These are phyloP conservation scores for Candolleomyces efflorescens DNA, from an alignment of 768 basidiomycete genomes.

Conservation along the genomic window DNA sequence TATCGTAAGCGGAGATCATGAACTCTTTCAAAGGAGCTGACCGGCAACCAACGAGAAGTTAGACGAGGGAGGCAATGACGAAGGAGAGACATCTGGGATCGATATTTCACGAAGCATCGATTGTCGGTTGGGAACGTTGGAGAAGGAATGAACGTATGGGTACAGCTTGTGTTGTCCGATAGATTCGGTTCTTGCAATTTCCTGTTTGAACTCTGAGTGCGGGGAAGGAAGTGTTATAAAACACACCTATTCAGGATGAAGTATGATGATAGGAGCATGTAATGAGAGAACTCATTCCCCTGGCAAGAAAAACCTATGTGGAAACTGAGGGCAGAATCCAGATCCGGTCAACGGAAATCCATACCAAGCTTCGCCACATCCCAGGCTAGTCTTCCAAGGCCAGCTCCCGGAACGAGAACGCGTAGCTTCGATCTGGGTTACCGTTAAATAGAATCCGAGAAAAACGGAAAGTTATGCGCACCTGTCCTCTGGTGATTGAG, in stretches of 20 bases:
- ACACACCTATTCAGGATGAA: constrained; percentile 80
- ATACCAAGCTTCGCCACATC: constrained; percentile 81
- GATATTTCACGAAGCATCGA: constrained; percentile 63
- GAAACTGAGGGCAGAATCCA: neutral
- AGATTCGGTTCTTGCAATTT: constrained; percentile 48
- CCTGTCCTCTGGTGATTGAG: constrained; percentile 51
- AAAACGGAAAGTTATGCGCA: constrained; percentile 14
- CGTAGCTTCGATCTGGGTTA: constrained; percentile 48
- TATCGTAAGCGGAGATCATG: neutral
- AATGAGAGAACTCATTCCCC: constrained; percentile 94
- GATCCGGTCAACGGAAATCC: constrained; percentile 8
- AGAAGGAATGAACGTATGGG: constrained; percentile 91
- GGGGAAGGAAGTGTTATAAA: constrained; percentile 9
- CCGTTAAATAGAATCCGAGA: constrained; percentile 5
- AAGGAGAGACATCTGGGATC: constrained; percentile 84
- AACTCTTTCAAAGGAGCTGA: constrained; percentile 19
- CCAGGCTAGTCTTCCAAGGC: constrained; percentile 83
- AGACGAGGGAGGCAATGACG: constrained; percentile 56
- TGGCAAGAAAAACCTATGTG: constrained; percentile 79
- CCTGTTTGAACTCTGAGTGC: neutral
- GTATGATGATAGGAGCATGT: constrained; percentile 89
- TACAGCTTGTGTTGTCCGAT: constrained; percentile 73
- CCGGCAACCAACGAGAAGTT: constrained; percentile 88
- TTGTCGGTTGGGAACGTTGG: constrained; percentile 59
- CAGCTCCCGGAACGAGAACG: constrained; percentile 88